Evolutionary conservation across 1,139 yeast species (phyloP).

Genomic region (Diutina neorugosa): DNA sequence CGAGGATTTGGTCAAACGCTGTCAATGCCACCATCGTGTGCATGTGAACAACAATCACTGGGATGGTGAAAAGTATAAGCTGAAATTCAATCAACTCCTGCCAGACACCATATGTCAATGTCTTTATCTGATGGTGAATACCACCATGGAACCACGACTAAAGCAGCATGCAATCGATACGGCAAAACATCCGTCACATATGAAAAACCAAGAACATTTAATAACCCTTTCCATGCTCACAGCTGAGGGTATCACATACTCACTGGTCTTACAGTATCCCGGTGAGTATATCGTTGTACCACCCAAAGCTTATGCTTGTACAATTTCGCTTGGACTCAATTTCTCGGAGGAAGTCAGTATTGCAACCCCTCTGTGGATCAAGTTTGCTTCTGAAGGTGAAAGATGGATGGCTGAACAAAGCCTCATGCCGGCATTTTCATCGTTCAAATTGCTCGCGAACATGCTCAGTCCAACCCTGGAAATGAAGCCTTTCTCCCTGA

Average conservation of each 20-base stretch:
- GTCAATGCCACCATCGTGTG: background rate
- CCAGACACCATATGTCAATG: background rate
- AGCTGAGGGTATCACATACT: constrained; percentile 33
- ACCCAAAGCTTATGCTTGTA: constrained; percentile 41
- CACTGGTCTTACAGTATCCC: constrained; percentile 39
- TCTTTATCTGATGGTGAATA: constrained; percentile 2
- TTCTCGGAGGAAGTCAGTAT: constrained; percentile 44
- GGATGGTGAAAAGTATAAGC: background rate
- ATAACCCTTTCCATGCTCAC: constrained; percentile 38
- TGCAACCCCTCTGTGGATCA: constrained; percentile 50
- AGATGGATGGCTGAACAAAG: constrained; percentile 41
- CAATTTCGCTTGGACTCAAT: constrained; percentile 41
- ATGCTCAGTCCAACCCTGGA: constrained; percentile 26
- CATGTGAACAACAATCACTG: background rate
- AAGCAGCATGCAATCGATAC: background rate
- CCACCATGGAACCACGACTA: background rate
- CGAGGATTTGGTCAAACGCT: constrained; percentile 27
- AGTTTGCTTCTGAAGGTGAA: constrained; percentile 34
- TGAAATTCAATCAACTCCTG: background rate
- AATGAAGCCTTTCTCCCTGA: constrained; percentile 14
- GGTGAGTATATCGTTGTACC: constrained; percentile 49
- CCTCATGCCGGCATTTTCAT: constrained; percentile 38
- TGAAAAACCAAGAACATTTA: constrained; percentile 25
- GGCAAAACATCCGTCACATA: background rate
- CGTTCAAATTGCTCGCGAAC: constrained; percentile 33